These are phyloP conservation scores for Phytophthora brassicae DNA, from an alignment of 352 stramenopile species.

Conservation along the genomic window DNA sequence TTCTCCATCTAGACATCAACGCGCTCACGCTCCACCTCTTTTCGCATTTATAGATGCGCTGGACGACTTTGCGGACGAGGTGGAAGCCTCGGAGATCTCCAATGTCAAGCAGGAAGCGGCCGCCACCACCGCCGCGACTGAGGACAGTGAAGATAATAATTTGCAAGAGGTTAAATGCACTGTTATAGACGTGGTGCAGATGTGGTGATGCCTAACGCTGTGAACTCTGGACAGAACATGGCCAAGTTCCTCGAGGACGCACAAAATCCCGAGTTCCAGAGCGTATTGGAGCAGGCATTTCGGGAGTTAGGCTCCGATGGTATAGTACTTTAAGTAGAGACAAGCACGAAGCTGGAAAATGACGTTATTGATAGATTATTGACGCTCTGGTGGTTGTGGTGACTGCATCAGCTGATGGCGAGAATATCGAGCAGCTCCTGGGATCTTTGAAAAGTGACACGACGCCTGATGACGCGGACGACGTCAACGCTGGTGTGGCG, in stretches of 20 bases:
- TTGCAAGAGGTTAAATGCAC: conserved; percentile 54
- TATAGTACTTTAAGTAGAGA: conserved; percentile 34
- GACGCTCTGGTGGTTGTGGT: neutral
- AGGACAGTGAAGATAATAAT: conserved; percentile 58
- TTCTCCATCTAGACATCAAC: neutral
- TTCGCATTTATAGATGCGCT: conserved; percentile 56
- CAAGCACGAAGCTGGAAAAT: neutral
- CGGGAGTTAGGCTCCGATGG: conserved; percentile 75
- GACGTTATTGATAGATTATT: neutral
- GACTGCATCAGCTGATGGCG: conserved; percentile 40
- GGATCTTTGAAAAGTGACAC: conserved; percentile 53
- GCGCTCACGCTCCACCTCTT: neutral
- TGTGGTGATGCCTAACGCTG: conserved; percentile 8
- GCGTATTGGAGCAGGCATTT: conserved; percentile 86
- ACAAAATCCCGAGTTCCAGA: conserved; percentile 86
- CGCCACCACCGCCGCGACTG: conserved; percentile 45
- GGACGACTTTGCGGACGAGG: conserved; percentile 81
- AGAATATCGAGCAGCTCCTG: conserved; percentile 74
- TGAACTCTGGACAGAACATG: conserved; percentile 59
- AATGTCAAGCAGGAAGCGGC: conserved; percentile 48
- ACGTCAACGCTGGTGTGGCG: conserved; percentile 79
- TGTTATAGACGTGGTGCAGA: neutral
- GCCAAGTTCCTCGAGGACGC: conserved; percentile 84
- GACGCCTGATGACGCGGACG: conserved; percentile 55
- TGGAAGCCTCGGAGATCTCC: conserved; percentile 46